Conservation (phyloP, 2,329 filamentous ascomycete species). For the Colletotrichum sp. region DNA sequence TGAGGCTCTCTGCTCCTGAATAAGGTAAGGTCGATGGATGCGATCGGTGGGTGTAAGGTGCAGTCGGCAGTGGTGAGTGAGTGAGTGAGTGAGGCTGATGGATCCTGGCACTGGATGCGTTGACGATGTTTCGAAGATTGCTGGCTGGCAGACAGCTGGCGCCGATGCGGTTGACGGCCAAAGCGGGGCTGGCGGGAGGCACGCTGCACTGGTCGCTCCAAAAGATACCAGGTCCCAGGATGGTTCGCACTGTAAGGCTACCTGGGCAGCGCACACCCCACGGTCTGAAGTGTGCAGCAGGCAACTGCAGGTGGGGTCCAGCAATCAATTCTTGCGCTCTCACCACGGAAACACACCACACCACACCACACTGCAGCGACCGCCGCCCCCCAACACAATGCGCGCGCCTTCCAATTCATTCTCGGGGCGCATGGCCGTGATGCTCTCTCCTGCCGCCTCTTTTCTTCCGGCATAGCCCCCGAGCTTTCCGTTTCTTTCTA, state of each 20-base stretch:
- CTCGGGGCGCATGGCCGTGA: neutral
- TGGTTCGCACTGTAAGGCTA: slow-evolving; percentile 21
- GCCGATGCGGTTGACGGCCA: neutral
- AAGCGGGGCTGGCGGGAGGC: neutral
- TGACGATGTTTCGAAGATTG: slow-evolving; percentile 15
- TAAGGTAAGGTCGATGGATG: neutral
- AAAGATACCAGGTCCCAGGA: neutral
- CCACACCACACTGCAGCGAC: neutral
- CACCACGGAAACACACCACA: slow-evolving; percentile 11
- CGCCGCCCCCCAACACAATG: neutral
- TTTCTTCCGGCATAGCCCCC: neutral
- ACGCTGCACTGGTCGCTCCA: neutral
- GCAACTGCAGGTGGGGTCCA: neutral
- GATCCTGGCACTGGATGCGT: neutral
- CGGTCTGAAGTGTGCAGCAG: neutral
- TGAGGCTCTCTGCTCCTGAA: slow-evolving; percentile 1
- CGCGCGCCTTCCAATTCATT: neutral
- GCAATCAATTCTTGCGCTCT: slow-evolving; percentile 4
- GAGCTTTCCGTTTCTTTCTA: neutral
- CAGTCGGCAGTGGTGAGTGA: neutral
- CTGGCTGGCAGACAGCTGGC: slow-evolving; percentile 2
- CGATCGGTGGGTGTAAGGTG: neutral
- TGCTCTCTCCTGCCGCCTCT: neutral
- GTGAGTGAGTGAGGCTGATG: neutral
- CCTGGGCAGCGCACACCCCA: neutral